A percentile compares a stretch with the other conserved stretches of the same genome.
Conservation (phyloP, 306 rosid genomes). For the Lathyrus oleraceus region DNA sequence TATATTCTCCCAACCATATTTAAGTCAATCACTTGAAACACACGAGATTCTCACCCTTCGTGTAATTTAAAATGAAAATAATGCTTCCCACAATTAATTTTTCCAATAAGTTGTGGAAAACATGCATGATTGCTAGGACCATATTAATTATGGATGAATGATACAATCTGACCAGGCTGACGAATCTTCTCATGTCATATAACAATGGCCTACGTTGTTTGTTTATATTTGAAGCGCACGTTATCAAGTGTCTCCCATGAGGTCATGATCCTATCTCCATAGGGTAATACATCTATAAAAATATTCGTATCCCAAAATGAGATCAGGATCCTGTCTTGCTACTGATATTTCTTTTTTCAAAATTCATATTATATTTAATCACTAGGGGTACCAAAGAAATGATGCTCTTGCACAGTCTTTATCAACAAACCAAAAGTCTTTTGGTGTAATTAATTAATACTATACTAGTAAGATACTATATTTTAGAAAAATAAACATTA, state of each 20-base stretch:
- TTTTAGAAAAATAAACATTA: too few relatives aligned
- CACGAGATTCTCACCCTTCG: too few relatives aligned
- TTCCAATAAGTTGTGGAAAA: background rate
- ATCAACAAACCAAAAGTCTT: background rate
- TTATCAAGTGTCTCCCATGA: background rate
- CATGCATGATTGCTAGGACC: background rate
- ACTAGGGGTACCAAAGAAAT: background rate
- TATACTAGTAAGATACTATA: too few relatives aligned
- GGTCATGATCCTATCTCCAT: background rate
- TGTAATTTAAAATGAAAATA: background rate
- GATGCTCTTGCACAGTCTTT: background rate
- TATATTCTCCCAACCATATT: too few relatives aligned
- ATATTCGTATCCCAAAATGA: background rate
- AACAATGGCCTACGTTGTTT: background rate
- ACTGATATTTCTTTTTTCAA: background rate
- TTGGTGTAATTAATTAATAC: background rate
- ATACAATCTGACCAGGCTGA: background rate
- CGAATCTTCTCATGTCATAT: background rate
- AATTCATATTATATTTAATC: background rate
- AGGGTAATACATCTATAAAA: background rate
- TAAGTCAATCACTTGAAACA: too few relatives aligned
- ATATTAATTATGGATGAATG: background rate
- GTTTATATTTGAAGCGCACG: background rate
- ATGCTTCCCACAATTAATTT: background rate
- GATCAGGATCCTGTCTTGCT: too few relatives aligned